Percentiles rank a stretch among this genome's conserved stretches.
phyloP scores from a whole-genome alignment of 2,329 filamentous ascomycete genomes.

The Alternaria atra region DNA sequence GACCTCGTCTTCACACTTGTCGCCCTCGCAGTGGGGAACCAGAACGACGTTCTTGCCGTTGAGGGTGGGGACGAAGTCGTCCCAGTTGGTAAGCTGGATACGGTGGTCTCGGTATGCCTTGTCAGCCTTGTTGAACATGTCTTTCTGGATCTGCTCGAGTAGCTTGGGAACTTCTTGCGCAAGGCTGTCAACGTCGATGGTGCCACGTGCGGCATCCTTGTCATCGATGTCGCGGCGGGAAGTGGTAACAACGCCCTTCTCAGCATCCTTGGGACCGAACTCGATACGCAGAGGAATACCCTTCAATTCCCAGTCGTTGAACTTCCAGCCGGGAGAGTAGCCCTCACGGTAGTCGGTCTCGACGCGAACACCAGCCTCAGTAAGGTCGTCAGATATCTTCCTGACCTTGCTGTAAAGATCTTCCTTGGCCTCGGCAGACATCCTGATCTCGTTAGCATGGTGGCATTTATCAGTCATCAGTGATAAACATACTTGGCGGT shows the following conservation, averaged over 20 bases:
- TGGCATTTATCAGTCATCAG: background rate
- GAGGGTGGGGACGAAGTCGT: constrained; percentile 87
- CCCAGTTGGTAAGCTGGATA: constrained; percentile 83
- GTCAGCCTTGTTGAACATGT: constrained; percentile 81
- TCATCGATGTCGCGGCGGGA: constrained; percentile 86
- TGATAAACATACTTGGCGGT: constrained; percentile 75
- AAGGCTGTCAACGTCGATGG: constrained; percentile 78
- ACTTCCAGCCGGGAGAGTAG: constrained; percentile 94
- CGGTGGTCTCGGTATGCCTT: constrained; percentile 81
- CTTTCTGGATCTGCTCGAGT: constrained; percentile 87
- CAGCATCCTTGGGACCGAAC: constrained; percentile 93
- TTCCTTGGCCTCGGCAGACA: constrained; percentile 75
- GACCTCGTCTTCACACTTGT: constrained; percentile 90
- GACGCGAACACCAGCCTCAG: constrained; percentile 76
- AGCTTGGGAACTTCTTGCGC: constrained; percentile 77
- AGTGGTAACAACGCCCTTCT: constrained; percentile 82
- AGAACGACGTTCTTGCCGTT: constrained; percentile 92
- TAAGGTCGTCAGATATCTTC: constrained; percentile 73
- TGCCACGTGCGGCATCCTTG: constrained; percentile 68
- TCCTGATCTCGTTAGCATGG: constrained; percentile 30
- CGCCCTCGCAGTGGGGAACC: constrained; percentile 86
- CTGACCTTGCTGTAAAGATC: constrained; percentile 80
- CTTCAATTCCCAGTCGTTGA: constrained; percentile 98
- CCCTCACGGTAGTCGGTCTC: constrained; percentile 87
- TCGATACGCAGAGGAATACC: constrained; percentile 94